Percentiles rank a stretch among this genome's conserved stretches.
These are phyloP conservation scores for Cytospora leucostoma DNA, from an alignment of 2,329 filamentous ascomycete species.

Conservation along the genomic window DNA sequence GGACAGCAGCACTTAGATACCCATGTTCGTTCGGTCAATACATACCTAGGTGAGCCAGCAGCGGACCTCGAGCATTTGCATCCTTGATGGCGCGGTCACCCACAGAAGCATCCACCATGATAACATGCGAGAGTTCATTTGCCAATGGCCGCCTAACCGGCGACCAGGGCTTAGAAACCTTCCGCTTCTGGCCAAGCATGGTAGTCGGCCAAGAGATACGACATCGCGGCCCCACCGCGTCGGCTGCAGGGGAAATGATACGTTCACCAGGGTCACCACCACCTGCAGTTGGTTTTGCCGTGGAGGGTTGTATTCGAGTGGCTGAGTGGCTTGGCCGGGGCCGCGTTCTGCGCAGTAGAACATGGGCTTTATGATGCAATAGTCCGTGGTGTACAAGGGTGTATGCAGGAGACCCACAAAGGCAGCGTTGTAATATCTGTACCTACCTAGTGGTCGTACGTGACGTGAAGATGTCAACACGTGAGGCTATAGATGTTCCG, in stretches of 20 bases:
- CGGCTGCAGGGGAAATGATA: neutral
- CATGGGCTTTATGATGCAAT: neutral
- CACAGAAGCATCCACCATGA: neutral
- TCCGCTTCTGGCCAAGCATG: neutral
- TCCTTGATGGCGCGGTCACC: neutral
- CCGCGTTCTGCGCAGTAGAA: neutral
- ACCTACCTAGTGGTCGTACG: neutral
- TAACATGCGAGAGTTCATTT: neutral
- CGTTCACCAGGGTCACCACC: neutral
- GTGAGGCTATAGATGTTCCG: neutral
- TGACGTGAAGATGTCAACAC: neutral
- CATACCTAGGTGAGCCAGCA: no score
- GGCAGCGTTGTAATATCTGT: no score
- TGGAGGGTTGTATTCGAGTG: slow-evolving; percentile 1
- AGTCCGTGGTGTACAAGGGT: neutral
- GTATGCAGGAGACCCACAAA: no score
- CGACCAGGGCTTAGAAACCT: neutral
- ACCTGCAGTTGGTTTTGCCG: neutral
- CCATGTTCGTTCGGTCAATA: neutral
- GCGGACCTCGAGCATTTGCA: no score
- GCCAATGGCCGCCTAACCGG: neutral
- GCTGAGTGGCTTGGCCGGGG: neutral
- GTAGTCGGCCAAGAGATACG: neutral
- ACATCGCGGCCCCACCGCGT: neutral
- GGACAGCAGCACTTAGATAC: neutral